These are phyloP conservation scores for Fusarium tricinctum DNA, from an alignment of 2,329 filamentous ascomycete species.

Conservation along the genomic window DNA sequence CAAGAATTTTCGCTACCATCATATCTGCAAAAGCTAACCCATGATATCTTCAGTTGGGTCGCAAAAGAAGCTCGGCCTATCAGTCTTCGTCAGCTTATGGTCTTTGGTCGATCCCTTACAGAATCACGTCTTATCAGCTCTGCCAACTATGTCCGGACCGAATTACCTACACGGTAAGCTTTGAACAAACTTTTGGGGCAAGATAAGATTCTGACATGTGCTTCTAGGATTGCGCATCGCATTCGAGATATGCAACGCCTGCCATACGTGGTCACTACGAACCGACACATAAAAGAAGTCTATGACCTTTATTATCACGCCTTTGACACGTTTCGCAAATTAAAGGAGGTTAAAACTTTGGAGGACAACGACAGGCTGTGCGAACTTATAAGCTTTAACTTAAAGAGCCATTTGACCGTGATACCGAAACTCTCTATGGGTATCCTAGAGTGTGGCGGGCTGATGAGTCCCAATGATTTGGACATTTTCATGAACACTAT, in stretches of 20 bases:
- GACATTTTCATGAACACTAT: constrained; percentile 97
- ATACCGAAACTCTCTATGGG: constrained; percentile 97
- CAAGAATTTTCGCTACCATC: constrained; percentile 5
- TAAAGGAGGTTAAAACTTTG: constrained; percentile 85
- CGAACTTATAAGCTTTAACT: constrained; percentile 80
- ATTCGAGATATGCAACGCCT: constrained; percentile 97
- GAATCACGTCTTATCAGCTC: constrained; percentile 91
- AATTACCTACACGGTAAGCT: constrained; percentile 77
- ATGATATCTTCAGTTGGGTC: constrained; percentile 78
- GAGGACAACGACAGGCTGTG: constrained; percentile 94
- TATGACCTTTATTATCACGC: constrained; percentile 97
- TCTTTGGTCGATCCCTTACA: constrained; percentile 94
- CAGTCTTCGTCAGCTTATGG: constrained; percentile 94
- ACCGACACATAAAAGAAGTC: constrained; percentile 91
- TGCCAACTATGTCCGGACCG: constrained; percentile 96
- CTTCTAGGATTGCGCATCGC: constrained; percentile 83
- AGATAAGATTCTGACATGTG: constrained; percentile 28
- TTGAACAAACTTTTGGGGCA: constrained; percentile 12
- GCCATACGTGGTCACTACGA: constrained; percentile 96
- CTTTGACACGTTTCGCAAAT: constrained; percentile 90
- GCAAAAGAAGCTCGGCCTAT: constrained; percentile 94
- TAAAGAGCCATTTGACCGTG: constrained; percentile 90
- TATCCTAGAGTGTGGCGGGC: constrained; percentile 87
- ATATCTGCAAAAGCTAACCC: constrained; percentile 35
- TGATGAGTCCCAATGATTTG: constrained; percentile 84